phyloP scores from a whole-genome alignment of 768 basidiomycete genomes.

The Amanita inopinata region DNA sequence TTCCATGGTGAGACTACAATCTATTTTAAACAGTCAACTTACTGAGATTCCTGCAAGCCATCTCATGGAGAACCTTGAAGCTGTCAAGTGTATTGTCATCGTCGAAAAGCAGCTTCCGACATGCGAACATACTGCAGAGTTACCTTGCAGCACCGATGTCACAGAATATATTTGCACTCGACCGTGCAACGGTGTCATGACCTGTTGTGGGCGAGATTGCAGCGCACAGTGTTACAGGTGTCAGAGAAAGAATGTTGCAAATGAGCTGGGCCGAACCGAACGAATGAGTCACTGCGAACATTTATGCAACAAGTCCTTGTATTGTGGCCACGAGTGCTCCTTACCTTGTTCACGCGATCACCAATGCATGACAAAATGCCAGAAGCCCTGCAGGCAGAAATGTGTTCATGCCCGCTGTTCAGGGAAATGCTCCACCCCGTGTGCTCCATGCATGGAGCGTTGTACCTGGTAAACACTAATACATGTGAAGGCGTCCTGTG shows the following conservation, averaged over 20 bases:
- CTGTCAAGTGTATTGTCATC: slow-evolving; percentile 30
- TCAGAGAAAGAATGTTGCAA: slow-evolving; percentile 21
- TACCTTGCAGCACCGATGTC: slow-evolving; percentile 40
- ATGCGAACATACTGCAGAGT: slow-evolving; percentile 43
- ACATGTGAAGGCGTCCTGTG: not conserved
- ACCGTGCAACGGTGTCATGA: slow-evolving; percentile 33
- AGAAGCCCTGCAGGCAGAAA: slow-evolving; percentile 36
- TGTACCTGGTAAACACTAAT: slow-evolving; percentile 38
- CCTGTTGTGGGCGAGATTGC: slow-evolving; percentile 47
- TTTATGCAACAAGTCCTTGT: slow-evolving; percentile 39
- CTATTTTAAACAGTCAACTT: not conserved
- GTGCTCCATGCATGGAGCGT: slow-evolving; percentile 51
- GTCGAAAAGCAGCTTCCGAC: slow-evolving; percentile 34
- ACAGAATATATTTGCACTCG: slow-evolving; percentile 26
- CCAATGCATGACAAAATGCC: slow-evolving; percentile 37
- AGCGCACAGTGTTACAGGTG: slow-evolving; percentile 39
- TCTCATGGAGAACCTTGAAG: slow-evolving; percentile 32
- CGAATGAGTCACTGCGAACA: slow-evolving; percentile 33
- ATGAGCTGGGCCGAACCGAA: slow-evolving; percentile 10
- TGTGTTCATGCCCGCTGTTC: slow-evolving; percentile 46
- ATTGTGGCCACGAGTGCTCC: slow-evolving; percentile 48
- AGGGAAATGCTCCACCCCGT: slow-evolving; percentile 38
- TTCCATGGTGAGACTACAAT: slow-evolving; percentile 40
- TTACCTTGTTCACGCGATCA: slow-evolving; percentile 40
- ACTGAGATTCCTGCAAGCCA: slow-evolving; percentile 23